Evolutionary conservation across 371 early-diverging fungal genomes (phyloP).

Genomic region (Mortierella sp.): DNA sequence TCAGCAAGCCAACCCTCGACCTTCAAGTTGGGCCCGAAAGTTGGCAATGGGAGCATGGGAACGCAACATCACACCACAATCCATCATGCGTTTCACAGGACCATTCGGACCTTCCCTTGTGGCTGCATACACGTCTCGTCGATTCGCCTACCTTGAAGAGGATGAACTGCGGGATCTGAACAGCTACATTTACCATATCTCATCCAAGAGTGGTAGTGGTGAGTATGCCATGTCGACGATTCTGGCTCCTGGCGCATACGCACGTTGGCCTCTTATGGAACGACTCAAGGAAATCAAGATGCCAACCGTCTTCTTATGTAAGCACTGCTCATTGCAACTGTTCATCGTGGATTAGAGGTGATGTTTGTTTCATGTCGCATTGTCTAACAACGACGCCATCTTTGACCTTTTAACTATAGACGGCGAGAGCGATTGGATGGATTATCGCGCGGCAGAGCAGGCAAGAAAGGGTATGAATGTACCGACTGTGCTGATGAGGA

Average conservation of each 20-base stretch:
- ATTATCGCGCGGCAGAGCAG: conserved; percentile 77
- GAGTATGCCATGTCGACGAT: conserved; percentile 82
- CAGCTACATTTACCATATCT: conserved; percentile 78
- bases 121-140: conserved; percentile 70
- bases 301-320: conserved; percentile 85
- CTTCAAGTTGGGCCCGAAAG: conserved; percentile 58
- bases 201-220: conserved; percentile 79
- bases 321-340: no score
- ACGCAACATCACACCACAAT: conserved; percentile 83
- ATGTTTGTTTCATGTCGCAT: no score
- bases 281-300: conserved; percentile 72
- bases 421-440: conserved; percentile 89
- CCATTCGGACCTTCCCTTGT: conserved; percentile 84
- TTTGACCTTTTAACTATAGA: no score
- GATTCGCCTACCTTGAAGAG: conserved; percentile 73
- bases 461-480: conserved; percentile 68
- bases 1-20: conserved; percentile 26
- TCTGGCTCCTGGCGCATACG: conserved; percentile 85
- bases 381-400: no score
- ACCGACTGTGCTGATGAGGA: conserved; percentile 58
- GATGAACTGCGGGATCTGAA: conserved; percentile 62
- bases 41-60: conserved; percentile 73
- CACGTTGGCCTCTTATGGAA: conserved; percentile 79
- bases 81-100: conserved; percentile 79
- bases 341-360: no score